Conservation (phyloP, 2,329 filamentous ascomycete species). For the Botrytis squamosa region DNA sequence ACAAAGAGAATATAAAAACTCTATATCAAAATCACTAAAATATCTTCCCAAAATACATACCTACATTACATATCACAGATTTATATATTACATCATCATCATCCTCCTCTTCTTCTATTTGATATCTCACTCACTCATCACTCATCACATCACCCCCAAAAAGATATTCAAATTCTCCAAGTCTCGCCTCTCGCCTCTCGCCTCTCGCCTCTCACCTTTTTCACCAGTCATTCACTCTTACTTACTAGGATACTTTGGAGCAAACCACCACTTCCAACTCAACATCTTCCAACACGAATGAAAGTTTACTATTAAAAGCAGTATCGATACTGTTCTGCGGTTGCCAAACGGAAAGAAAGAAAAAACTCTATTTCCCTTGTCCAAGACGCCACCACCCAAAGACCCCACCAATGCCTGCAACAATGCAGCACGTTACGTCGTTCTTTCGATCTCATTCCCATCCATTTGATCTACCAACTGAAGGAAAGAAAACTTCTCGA, state of each 20-base stretch:
- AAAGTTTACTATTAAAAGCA: background rate
- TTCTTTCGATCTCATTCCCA: constrained; percentile 19
- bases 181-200: no score
- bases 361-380: constrained; percentile 10
- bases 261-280: background rate
- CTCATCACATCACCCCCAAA: background rate
- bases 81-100: background rate
- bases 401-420: constrained; percentile 18
- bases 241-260: background rate
- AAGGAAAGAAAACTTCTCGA: constrained; percentile 13
- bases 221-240: background rate
- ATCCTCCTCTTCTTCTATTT: background rate
- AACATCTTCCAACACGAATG: background rate
- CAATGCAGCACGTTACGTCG: constrained; percentile 21
- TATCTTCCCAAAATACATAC: background rate
- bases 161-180: background rate
- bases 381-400: background rate
- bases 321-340: background rate
- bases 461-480: constrained; percentile 9
- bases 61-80: background rate
- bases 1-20: background rate
- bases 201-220: background rate
- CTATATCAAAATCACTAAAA: background rate
- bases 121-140: background rate
- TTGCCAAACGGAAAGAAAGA: background rate